Conservation (phyloP, 1,284 basidiomycete species). For the Sphaerobolus stellatus region DNA sequence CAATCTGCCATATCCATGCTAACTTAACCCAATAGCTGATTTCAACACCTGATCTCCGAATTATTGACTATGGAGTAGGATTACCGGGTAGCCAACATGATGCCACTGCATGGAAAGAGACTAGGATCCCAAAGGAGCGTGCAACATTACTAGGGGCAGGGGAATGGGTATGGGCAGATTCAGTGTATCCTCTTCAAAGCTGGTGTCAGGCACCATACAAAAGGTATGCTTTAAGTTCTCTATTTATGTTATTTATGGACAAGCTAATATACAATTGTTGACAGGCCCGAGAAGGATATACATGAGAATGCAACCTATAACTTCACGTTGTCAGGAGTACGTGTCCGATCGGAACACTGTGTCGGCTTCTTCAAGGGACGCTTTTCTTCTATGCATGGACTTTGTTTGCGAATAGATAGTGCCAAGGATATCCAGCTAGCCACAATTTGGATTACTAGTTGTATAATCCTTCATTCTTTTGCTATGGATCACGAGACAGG, state of each 20-base stretch:
- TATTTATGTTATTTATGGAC: too few species aligned
- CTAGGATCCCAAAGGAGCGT: slow-evolving; percentile 10
- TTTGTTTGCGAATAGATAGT: slow-evolving; percentile 3
- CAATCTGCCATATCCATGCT: background rate
- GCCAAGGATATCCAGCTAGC: background rate
- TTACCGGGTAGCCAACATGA: slow-evolving; percentile 22
- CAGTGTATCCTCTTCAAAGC: slow-evolving; percentile 1
- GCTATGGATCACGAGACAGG: background rate
- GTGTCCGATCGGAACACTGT: background rate
- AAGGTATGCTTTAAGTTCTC: slow-evolving; percentile 47
- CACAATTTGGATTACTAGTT: background rate
- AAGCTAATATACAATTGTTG: slow-evolving; percentile 39
- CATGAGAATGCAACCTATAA: slow-evolving; percentile 15
- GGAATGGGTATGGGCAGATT: slow-evolving; percentile 1
- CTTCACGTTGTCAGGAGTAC: background rate
- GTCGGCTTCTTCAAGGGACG: slow-evolving; percentile 6
- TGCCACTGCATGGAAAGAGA: slow-evolving; percentile 14
- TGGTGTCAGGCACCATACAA: slow-evolving; percentile 19
- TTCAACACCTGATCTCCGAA: slow-evolving; percentile 16
- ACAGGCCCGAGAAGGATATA: slow-evolving; percentile 10
- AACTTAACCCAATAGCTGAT: slow-evolving; percentile 16
- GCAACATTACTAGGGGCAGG: background rate
- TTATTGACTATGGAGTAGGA: slow-evolving; percentile 25
- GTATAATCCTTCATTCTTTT: slow-evolving; percentile 4
- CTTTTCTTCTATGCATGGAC: background rate